Conservation (phyloP, 2,329 filamentous ascomycete species). For the Blastomyces emzantsi region DNA sequence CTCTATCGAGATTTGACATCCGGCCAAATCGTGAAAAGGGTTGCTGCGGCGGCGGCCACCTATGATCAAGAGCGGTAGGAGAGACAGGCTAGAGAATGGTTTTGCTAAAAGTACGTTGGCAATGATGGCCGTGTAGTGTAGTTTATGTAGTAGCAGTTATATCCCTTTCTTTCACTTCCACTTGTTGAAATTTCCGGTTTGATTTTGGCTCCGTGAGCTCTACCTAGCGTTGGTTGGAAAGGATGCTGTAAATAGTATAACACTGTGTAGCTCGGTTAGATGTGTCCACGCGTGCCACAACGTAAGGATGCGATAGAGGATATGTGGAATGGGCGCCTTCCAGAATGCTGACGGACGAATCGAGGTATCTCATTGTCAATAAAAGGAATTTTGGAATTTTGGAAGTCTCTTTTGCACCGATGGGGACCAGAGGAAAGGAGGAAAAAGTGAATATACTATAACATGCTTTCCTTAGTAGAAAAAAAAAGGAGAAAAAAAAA, state of each 20-base stretch:
- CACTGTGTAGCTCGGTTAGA: neutral
- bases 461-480: slow-evolving; percentile 8
- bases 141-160: neutral
- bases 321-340: neutral
- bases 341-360: neutral
- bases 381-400: neutral
- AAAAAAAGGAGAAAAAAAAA: neutral
- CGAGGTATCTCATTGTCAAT: neutral
- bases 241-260: neutral
- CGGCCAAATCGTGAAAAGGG: no score
- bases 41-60: no score
- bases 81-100: no score
- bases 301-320: neutral
- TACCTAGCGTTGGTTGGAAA: neutral
- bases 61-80: no score
- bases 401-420: neutral
- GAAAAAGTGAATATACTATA: slow-evolving; percentile 9
- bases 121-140: no score
- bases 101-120: neutral
- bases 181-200: neutral
- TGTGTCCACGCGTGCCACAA: neutral
- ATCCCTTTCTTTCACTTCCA: neutral
- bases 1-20: no score
- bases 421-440: neutral
- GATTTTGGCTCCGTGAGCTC: neutral